Evolutionary conservation across 148 eudicot species (phyloP).

Genomic region (Fagopyrum tataricum): DNA sequence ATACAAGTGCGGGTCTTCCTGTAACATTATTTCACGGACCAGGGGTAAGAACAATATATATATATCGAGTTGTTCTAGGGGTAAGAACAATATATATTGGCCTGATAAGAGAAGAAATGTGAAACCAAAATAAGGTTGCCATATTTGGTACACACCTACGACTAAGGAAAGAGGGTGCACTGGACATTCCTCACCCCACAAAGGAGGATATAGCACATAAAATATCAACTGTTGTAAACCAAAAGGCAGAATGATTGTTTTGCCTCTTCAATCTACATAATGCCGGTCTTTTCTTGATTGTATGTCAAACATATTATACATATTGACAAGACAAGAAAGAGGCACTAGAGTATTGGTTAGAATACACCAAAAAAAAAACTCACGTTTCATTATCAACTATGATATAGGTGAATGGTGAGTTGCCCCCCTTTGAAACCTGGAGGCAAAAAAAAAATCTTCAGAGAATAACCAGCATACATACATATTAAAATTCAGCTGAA

Average conservation of each 20-base stretch:
- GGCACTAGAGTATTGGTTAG: background rate
- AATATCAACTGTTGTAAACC: background rate
- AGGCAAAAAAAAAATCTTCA: conserved; percentile 17
- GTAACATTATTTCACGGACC: conserved; percentile 20
- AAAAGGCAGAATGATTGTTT: conserved; percentile 1
- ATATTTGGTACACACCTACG: background rate
- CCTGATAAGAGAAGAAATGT: background rate
- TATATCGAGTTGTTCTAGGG: background rate
- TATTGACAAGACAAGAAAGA: background rate
- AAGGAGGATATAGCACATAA: background rate
- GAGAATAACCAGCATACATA: background rate
- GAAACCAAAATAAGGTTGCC: background rate
- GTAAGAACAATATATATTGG: background rate
- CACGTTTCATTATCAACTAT: conserved; percentile 91
- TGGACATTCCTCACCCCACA: background rate
- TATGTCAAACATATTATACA: background rate
- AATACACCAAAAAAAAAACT: conserved; percentile 19
- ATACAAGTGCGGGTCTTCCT: conserved; percentile 98
- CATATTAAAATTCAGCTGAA: background rate
- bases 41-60: background rate
- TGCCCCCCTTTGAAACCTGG: conserved; percentile 92
- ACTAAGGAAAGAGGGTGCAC: background rate
- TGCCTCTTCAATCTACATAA: background rate
- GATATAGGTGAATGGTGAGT: conserved; percentile 87
- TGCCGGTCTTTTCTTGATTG: background rate